Evolutionary conservation across 495 filamentous ascomycete species (phyloP).

Genomic region (Hypoxylon cercidicola): DNA sequence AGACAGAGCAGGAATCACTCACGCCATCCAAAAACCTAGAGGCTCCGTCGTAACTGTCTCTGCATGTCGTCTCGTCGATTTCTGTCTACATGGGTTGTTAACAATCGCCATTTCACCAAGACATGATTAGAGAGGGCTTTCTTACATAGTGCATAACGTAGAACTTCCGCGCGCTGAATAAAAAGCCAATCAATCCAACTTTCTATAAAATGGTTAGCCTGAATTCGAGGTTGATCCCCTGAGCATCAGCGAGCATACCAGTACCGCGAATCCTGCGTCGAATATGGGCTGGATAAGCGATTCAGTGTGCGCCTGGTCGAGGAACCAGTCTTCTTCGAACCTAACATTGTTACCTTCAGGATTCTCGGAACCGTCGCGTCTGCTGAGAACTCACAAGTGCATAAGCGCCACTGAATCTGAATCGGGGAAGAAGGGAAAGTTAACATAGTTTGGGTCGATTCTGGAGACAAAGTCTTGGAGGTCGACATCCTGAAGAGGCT

Average conservation of each 20-base stretch:
- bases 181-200: constrained; percentile 5
- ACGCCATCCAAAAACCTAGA: background rate
- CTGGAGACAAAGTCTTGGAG: background rate
- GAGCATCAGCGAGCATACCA: background rate
- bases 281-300: background rate
- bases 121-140: background rate
- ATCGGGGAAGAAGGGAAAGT: no score
- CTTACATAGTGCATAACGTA: constrained; percentile 12
- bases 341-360: background rate
- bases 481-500: background rate
- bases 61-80: background rate
- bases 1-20: background rate
- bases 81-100: background rate
- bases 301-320: background rate
- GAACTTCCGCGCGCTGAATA: background rate
- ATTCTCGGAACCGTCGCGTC: background rate
- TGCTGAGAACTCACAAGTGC: background rate
- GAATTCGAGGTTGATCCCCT: background rate
- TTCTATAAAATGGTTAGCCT: background rate
- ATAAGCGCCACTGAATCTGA: background rate
- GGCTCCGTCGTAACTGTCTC: background rate
- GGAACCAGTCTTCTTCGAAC: constrained; percentile 4
- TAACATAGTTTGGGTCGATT: background rate
- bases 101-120: background rate
- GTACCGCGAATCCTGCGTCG: background rate